Conservation (phyloP, 345 rosid species). For the Kandelia obovata region DNA sequence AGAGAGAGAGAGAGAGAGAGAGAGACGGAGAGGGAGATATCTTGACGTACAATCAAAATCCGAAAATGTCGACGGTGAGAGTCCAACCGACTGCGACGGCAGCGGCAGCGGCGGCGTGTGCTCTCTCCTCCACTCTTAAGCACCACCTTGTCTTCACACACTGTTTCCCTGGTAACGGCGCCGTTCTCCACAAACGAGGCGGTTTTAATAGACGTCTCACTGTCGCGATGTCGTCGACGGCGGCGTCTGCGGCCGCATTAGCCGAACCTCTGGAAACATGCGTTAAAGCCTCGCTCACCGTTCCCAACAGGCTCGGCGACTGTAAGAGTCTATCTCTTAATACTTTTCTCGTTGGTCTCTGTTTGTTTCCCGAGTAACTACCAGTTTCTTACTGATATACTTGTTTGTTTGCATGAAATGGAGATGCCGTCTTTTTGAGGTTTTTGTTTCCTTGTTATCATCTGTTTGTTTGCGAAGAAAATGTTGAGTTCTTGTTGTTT, state of each 20-base stretch:
- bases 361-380: not conserved
- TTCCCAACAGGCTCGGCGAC: constrained; percentile 80
- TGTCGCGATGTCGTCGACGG: constrained; percentile 38
- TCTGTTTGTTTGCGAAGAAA: too few relatives aligned
- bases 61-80: constrained; percentile 47
- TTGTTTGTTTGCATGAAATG: too few relatives aligned
- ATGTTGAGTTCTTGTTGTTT: too few relatives aligned
- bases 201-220: constrained; percentile 25
- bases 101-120: constrained; percentile 25
- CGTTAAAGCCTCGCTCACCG: constrained; percentile 75
- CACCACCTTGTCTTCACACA: constrained; percentile 29
- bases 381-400: not conserved
- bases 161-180: constrained; percentile 20
- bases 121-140: constrained; percentile 44
- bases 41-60: not conserved
- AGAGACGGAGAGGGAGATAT: too few relatives aligned
- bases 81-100: constrained; percentile 36
- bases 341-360: not conserved
- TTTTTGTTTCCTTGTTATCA: too few relatives aligned
- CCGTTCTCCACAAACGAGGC: constrained; percentile 17
- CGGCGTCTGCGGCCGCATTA: constrained; percentile 1
- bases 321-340: constrained; percentile 44
- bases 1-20: not conserved
- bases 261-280: constrained; percentile 62
- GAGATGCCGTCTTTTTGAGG: too few relatives aligned